Evolutionary conservation across 495 filamentous ascomycete genomes (phyloP), one percentile per base, ranked within the genome.

Genomic region (Podospora appendiculata): DNA sequence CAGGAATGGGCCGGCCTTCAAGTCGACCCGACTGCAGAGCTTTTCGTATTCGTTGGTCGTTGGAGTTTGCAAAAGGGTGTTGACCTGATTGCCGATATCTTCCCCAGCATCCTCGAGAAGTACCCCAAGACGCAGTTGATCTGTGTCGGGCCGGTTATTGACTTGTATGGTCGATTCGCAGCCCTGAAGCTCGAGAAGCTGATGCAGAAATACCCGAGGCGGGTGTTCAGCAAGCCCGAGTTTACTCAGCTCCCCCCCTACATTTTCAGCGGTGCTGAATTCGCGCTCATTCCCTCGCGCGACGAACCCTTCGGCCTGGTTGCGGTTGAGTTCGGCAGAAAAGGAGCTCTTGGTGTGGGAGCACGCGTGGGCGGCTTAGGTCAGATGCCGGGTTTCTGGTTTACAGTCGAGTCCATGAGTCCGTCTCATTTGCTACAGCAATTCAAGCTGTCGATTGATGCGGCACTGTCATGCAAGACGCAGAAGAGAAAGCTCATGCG

Each of bases 11-110:
- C 86, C 32, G 82, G 81, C 7, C 71, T 90, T 0, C 69, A 86
- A 1, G 74, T 81, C 48, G 79, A 83, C 49, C 76, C 85, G 8
- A 71, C 80, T 36, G 86, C 86, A 4, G 86, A 90, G 53, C 72
- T 90, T 18, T 76, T 89, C 54, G 86, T 89, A 10, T 90, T 90
- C 56, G 86, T 90, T 40, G 86, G 86, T 41, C 79, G 86, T 44
- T 90, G 86, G 86, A 86, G 82, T 6, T 81, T 84, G 74, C 86
- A 90, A 59, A 90, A 89, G 61, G 86, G 86, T 33, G 74, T 89
- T 47, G 86, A 90, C 62, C 71, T 89, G 11, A 89, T 90, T 53
- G 86, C 86, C 17, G 86, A 90, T 61, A 79, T 89, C 12, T 83
- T 88, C 68, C 85, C 86, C 38, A 75, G 78, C 41, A 76, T 90